Evolutionary conservation across 345 rosid genomes (phyloP).

Genomic region (Populus pruinosa): DNA sequence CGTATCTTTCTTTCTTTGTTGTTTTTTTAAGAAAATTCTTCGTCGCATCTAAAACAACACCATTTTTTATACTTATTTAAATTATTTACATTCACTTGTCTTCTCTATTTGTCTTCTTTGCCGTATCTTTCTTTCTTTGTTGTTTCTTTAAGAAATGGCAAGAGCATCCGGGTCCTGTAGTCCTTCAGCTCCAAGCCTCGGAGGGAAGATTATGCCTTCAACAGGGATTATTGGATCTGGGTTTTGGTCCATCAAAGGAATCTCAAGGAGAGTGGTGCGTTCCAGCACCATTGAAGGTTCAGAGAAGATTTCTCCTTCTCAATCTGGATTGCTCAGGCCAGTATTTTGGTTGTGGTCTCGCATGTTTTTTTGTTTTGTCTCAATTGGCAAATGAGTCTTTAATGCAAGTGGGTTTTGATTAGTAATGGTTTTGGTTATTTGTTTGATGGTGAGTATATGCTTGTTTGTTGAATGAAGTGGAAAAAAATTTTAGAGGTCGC

Average conservation of each 20-base stretch:
- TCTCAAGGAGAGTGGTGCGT: slow-evolving; percentile 51
- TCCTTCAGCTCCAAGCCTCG: slow-evolving; percentile 55
- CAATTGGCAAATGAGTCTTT: slow-evolving; percentile 3
- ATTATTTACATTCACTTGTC: no score
- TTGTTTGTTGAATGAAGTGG: not conserved
- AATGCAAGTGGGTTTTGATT: slow-evolving; percentile 9
- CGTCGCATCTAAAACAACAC: no score
- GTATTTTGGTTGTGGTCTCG: slow-evolving; percentile 11
- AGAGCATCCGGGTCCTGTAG: slow-evolving; percentile 68
- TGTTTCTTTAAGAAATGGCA: slow-evolving; percentile 47
- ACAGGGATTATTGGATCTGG: slow-evolving; percentile 63
- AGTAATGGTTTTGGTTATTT: slow-evolving; percentile 1
- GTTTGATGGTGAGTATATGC: not conserved
- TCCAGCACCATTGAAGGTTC: slow-evolving; percentile 47
- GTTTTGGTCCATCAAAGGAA: slow-evolving; percentile 38
- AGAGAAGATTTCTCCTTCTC: slow-evolving; percentile 47
- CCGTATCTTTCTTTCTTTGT: no score
- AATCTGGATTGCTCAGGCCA: slow-evolving; percentile 58
- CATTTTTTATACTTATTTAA: no score
- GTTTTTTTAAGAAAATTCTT: not conserved
- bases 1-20: no score
- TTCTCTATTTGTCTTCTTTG: no score
- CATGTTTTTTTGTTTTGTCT: not conserved
- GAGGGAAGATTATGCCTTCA: slow-evolving; percentile 44
- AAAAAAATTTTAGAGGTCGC: slow-evolving; percentile 4